Evolutionary conservation across 2,329 filamentous ascomycete species (phyloP), one percentile per base, ranked within the genome.

Genomic region (Phoma sp.): DNA sequence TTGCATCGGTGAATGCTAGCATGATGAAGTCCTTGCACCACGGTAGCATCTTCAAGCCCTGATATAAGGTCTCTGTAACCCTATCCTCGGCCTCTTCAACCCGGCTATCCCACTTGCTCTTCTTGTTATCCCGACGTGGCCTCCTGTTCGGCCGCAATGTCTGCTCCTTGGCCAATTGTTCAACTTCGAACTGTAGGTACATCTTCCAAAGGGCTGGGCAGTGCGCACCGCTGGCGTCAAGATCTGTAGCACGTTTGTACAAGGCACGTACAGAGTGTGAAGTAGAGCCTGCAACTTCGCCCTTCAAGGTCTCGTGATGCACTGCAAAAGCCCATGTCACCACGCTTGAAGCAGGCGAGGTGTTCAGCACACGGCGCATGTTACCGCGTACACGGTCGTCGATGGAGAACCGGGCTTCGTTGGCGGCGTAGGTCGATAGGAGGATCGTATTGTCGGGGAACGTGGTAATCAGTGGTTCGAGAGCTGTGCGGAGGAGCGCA

Each of bases 391-490:
- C 85, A 17, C 91, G 88, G 63, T 96, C 90, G 58, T 92, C 85
- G 49, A 95, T 82, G 22, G 88, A 84, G 38, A 91, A 85, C 7
- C 88, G 85, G 2, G 85, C 81, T 69, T 94, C 88, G 58, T 90
- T 87, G 80, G 88, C 90, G n/a, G 87, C 83, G 60, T 89, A 89
- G 0, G 95, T 77, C 1, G 84, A 80, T 1, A 96, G 81, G 58
- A 97, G 88, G 6, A 91, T 81, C 1, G 86, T 90, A 76, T 96
- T 97, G 43, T 81, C 80, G 0, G 92, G 91, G 70, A 92, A 96
- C 6, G 77, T 70, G 0, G 67, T 64, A 21, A 95, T 78, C 58
- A 88, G 89, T 2, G 80, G 76, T 4, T 79, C 75, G 0, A 96
- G 76, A 12, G 87, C 78, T 7, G 82, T 75, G 38, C 89, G 87